phyloP scores from a whole-genome alignment of 306 rosid genomes.

The Ormosia semicastrata region DNA sequence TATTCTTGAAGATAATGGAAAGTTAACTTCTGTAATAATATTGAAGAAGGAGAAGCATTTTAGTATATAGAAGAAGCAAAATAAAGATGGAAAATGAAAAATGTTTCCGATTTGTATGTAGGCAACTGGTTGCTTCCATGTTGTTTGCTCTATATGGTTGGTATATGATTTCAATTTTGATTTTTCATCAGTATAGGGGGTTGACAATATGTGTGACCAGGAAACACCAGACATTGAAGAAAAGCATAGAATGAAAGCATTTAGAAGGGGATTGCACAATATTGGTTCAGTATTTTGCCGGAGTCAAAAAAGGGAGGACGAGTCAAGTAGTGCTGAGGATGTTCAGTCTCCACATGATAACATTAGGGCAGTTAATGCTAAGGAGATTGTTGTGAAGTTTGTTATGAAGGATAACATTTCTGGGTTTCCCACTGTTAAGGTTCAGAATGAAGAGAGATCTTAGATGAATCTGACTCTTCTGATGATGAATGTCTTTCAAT shows the following conservation, averaged over 20 bases:
- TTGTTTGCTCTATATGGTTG: background rate
- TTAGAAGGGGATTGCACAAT: slow-evolving; percentile 66
- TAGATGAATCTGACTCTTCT: slow-evolving; percentile 49
- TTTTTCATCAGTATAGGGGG: slow-evolving; percentile 46
- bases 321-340: slow-evolving; percentile 19
- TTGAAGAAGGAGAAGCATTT: too few relatives aligned
- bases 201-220: slow-evolving; percentile 30
- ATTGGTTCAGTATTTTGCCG: slow-evolving; percentile 61
- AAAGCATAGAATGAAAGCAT: slow-evolving; percentile 34
- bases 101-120: background rate
- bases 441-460: slow-evolving; percentile 24
- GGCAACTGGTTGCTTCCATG: background rate
- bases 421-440: slow-evolving; percentile 34
- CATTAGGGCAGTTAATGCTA: slow-evolving; percentile 45
- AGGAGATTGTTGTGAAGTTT: slow-evolving; percentile 48
- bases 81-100: background rate
- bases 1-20: slow-evolving; percentile 50
- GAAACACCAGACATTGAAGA: slow-evolving; percentile 42
- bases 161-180: slow-evolving; percentile 18
- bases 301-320: slow-evolving; percentile 43
- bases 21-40: slow-evolving; percentile 38
- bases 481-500: slow-evolving; percentile 40
- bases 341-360: slow-evolving; percentile 49
- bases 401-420: slow-evolving; percentile 54
- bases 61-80: too few relatives aligned